Conservation (phyloP, 805 yeast genomes). For the Hanseniaspora nectarophila region DNA sequence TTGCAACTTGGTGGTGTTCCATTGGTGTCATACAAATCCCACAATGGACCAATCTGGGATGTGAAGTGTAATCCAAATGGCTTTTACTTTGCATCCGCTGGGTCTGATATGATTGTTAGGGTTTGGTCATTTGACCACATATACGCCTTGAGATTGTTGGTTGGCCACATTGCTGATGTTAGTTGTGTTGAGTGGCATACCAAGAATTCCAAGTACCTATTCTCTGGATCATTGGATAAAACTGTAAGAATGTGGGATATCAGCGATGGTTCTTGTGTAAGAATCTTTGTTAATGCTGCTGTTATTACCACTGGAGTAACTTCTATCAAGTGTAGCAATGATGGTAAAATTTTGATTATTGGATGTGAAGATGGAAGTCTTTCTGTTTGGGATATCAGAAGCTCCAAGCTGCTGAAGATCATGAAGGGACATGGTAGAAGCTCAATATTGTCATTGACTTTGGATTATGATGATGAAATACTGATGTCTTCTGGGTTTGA, state of each 20-base stretch:
- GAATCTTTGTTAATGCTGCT: constrained; percentile 85
- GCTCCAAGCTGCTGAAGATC: constrained; percentile 74
- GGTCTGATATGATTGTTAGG: constrained; percentile 95
- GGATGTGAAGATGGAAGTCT: constrained; percentile 89
- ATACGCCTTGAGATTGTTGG: constrained; percentile 87
- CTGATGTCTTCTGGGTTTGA: constrained; percentile 89
- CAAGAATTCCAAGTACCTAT: constrained; percentile 71
- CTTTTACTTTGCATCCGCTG: constrained; percentile 95
- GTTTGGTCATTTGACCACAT: constrained; percentile 98
- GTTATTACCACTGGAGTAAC: constrained; percentile 42
- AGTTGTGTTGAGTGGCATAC: constrained; percentile 94
- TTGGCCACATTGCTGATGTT: constrained; percentile 94
- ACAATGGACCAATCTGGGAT: constrained; percentile 95
- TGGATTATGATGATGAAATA: constrained; percentile 78
- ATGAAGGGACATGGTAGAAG: constrained; percentile 93
- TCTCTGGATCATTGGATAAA: constrained; percentile 92
- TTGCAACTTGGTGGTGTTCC: constrained; percentile 71
- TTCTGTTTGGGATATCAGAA: constrained; percentile 86
- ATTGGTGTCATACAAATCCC: constrained; percentile 90
- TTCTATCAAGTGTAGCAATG: constrained; percentile 81
- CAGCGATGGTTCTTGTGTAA: constrained; percentile 71
- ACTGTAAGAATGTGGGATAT: constrained; percentile 98
- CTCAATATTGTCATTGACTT: constrained; percentile 71
- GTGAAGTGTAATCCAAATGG: constrained; percentile 90
- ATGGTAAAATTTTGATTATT: constrained; percentile 91